phyloP scores from a whole-genome alignment of 805 yeast species.

The Ogataea nakhonphanomensis region DNA sequence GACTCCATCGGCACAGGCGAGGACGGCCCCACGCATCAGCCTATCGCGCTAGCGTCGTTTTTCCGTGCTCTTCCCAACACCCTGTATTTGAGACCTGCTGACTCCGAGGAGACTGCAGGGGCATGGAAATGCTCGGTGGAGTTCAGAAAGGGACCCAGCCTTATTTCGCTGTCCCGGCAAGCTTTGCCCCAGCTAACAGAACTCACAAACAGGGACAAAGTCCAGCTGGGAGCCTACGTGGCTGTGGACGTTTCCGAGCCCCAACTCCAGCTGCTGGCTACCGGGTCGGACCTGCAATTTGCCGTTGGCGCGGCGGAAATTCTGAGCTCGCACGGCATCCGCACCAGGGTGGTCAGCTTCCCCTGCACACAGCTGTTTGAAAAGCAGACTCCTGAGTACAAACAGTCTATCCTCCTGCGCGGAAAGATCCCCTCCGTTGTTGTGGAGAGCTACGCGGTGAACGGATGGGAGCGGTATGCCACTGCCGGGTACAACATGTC shows the following conservation, averaged over 20 bases:
- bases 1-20: slow-evolving; percentile 90
- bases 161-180: slow-evolving; percentile 79
- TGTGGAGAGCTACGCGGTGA: slow-evolving; percentile 86
- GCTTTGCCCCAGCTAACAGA: slow-evolving; percentile 89
- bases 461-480: slow-evolving; percentile 92
- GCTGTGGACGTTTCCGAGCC: slow-evolving; percentile 54
- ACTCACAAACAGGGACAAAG: slow-evolving; percentile 76
- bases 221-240: slow-evolving; percentile 90
- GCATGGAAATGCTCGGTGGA: slow-evolving; percentile 66
- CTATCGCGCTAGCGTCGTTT: slow-evolving; percentile 81
- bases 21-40: slow-evolving; percentile 93
- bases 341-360: slow-evolving; percentile 81
- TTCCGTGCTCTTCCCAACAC: slow-evolving; percentile 76
- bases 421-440: slow-evolving; percentile 90
- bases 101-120: slow-evolving; percentile 83
- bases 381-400: slow-evolving; percentile 77
- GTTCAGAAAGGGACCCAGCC: slow-evolving; percentile 60
- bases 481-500: slow-evolving; percentile 95
- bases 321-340: slow-evolving; percentile 59
- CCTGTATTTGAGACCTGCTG: slow-evolving; percentile 88
- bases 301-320: slow-evolving; percentile 78
- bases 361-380: slow-evolving; percentile 93
- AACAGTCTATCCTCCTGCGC: slow-evolving; percentile 74
- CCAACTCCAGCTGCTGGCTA: slow-evolving; percentile 65
- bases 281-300: slow-evolving; percentile 91